Conservation (phyloP, 2,329 filamentous ascomycete genomes). For the Penicillium sp. region DNA sequence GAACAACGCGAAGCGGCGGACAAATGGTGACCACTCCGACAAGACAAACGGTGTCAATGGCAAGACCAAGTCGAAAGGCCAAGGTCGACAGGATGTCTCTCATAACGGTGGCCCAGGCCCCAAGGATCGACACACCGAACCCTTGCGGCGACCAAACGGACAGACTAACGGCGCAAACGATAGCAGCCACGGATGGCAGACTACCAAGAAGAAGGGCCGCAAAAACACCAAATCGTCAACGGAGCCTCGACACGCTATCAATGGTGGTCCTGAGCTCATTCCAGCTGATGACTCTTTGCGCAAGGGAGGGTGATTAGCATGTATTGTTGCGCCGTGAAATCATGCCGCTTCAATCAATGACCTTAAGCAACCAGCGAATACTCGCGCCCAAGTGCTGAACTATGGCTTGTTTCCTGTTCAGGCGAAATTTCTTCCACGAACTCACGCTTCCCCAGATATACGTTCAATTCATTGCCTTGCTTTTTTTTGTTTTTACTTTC, state of each 20-base stretch:
- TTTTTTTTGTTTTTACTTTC: constrained; percentile 3
- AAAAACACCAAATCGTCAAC: constrained; percentile 35
- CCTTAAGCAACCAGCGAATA: background rate
- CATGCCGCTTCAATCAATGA: background rate
- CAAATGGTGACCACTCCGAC: constrained; percentile 34
- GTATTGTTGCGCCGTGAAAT: background rate
- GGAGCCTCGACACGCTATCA: constrained; percentile 30
- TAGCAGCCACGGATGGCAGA: constrained; percentile 41
- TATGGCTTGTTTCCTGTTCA: background rate
- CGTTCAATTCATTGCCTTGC: background rate
- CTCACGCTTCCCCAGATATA: constrained; percentile 7
- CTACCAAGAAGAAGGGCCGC: constrained; percentile 44
- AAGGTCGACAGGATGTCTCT: constrained; percentile 26
- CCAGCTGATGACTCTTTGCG: constrained; percentile 44
- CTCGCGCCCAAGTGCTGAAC: background rate
- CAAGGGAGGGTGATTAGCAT: constrained; percentile 42
- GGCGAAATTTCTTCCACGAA: background rate
- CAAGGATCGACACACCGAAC: constrained; percentile 32
- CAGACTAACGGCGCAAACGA: constrained; percentile 29
- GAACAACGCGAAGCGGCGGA: constrained; percentile 32
- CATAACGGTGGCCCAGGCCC: constrained; percentile 15
- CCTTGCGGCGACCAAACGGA: constrained; percentile 26
- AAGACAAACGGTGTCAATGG: constrained; percentile 35
- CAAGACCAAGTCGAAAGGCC: constrained; percentile 36
- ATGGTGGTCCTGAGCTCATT: constrained; percentile 36